These are phyloP conservation scores for Schwanniomyces sp. DNA, from an alignment of 805 yeast genomes.

Conservation along the genomic window DNA sequence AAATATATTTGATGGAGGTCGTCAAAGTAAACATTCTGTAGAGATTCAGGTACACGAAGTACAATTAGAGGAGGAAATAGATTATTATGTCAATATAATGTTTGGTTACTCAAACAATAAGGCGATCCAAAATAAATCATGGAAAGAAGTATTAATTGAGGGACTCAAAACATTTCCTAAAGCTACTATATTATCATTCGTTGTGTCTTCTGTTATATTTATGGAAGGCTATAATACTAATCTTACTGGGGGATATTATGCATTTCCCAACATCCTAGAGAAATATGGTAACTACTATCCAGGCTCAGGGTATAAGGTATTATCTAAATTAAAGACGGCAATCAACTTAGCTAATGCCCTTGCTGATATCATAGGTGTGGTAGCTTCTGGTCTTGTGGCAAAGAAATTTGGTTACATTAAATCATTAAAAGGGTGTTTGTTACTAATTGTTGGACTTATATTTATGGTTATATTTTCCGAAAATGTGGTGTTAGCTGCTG, in stretches of 20 bases:
- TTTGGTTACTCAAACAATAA: too few relatives aligned
- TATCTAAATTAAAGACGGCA: constrained; percentile 34
- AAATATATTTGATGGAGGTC: too few relatives aligned
- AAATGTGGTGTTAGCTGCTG: constrained; percentile 37
- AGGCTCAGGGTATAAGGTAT: constrained; percentile 32
- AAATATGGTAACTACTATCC: constrained; percentile 27
- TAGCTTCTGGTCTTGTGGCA: constrained; percentile 39
- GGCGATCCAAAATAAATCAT: too few relatives aligned
- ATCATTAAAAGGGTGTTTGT: constrained; percentile 28
- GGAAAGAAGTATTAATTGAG: background rate
- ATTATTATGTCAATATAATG: too few relatives aligned
- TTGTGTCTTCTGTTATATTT: constrained; percentile 27
- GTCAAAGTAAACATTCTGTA: too few relatives aligned
- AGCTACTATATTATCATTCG: background rate
- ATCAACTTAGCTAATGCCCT: constrained; percentile 26
- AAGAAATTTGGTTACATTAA: constrained; percentile 45
- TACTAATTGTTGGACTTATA: constrained; percentile 26
- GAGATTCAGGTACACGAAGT: too few relatives aligned
- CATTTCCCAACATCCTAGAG: constrained; percentile 33
- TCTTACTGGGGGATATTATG: constrained; percentile 36
- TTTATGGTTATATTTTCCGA: constrained; percentile 41
- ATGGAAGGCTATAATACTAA: constrained; percentile 45
- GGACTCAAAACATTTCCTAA: background rate
- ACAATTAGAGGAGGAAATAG: too few relatives aligned
- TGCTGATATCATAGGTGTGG: constrained; percentile 46